A percentile compares a stretch with the other conserved stretches of the same genome.
Conservation (phyloP, 257 asterid species). For the Rhazya stricta region DNA sequence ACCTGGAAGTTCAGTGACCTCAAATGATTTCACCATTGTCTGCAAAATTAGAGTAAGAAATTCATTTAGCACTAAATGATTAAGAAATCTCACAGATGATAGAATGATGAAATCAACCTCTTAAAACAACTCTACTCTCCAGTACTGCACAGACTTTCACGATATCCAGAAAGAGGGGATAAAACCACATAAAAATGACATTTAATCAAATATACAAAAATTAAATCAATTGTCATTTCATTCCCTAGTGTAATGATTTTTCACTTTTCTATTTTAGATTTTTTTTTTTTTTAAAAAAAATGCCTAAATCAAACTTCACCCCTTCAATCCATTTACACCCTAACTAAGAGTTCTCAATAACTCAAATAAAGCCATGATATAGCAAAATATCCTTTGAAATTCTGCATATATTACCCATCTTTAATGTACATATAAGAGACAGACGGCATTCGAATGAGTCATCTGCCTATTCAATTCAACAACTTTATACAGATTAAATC, state of each 20-base stretch:
- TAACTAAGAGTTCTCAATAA: neutral
- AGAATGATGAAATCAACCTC: neutral
- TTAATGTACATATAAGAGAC: neutral
- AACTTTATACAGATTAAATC: neutral
- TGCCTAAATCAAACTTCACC: neutral
- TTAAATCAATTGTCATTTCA: neutral
- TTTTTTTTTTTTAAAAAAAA: too few relatives aligned
- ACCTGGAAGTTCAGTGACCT: conserved; percentile 98
- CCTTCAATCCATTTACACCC: neutral
- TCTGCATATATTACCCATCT: neutral
- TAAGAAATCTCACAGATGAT: neutral
- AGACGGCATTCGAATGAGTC: neutral
- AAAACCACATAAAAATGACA: neutral
- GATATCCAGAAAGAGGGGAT: neutral
- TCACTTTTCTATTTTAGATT: too few relatives aligned
- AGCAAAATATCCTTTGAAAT: neutral
- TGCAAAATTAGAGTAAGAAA: conserved; percentile 38
- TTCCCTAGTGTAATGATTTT: too few relatives aligned
- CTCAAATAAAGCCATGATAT: neutral
- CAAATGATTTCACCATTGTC: conserved; percentile 90
- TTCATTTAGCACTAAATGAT: conserved; percentile 11
- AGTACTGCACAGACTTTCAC: neutral
- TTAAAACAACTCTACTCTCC: neutral
- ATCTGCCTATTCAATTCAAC: neutral
- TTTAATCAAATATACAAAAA: neutral